Percentiles rank a stretch among this genome's conserved stretches.
Evolutionary conservation across 495 filamentous ascomycete species (phyloP).

Genomic region (Acidomyces sp.): DNA sequence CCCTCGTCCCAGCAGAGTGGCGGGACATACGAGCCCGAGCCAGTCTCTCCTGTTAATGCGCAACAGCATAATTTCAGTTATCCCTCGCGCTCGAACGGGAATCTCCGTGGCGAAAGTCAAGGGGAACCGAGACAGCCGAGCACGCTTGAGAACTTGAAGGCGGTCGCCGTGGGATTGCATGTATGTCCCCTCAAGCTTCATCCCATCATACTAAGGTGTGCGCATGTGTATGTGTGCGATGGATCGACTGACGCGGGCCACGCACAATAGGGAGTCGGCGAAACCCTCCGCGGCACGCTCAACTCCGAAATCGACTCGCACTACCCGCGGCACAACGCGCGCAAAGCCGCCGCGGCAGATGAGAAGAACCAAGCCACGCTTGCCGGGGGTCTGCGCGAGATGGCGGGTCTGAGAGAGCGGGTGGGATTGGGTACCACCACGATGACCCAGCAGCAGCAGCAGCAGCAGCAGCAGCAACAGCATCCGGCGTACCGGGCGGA

Average conservation of each 20-base stretch:
- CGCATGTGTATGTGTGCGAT: no score
- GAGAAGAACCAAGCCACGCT: slow-evolving; percentile 1
- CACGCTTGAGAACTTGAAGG: slow-evolving; percentile 1
- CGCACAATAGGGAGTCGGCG: slow-evolving; percentile 3
- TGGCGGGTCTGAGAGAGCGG: no score
- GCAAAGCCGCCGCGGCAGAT: neutral
- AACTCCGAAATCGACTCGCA: neutral
- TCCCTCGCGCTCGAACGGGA: neutral
- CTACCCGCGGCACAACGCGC: neutral
- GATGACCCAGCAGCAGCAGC: no score
- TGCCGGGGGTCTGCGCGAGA: neutral
- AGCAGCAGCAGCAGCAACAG: no score
- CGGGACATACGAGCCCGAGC: neutral
- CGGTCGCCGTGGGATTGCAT: neutral
- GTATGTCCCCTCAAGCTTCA: no score
- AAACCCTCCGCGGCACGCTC: slow-evolving; percentile 1
- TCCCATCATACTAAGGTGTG: no score
- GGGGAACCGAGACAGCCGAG: neutral
- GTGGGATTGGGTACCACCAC: no score
- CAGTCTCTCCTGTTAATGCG: neutral
- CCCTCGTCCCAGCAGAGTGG: neutral
- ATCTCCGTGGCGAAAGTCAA: neutral
- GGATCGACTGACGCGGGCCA: no score
- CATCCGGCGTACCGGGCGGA: no score
- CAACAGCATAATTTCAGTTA: neutral